These are phyloP conservation scores for Oryza officinalis DNA, from an alignment of 176 grass and related monocot genomes.

Conservation along the genomic window DNA sequence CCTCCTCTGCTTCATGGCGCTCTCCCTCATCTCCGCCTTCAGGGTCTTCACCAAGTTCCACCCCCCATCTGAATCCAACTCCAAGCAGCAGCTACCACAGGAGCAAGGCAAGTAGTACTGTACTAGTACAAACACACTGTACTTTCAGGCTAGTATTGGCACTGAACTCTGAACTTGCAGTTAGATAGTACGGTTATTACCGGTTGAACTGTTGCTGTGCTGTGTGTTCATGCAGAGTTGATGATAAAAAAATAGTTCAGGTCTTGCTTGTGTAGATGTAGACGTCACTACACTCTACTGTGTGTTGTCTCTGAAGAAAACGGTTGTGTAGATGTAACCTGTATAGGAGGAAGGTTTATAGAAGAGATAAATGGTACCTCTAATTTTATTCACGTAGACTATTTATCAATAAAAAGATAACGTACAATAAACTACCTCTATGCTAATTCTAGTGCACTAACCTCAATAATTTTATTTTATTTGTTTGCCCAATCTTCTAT, in stretches of 20 bases:
- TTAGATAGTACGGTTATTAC: neutral
- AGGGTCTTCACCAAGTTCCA: slow-evolving; percentile 67
- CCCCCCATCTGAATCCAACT: slow-evolving; percentile 10
- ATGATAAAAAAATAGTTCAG: neutral
- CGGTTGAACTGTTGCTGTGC: neutral
- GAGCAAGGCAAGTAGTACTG: slow-evolving; percentile 30
- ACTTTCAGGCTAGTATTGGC: neutral
- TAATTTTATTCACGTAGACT: too few species aligned
- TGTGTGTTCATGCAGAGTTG: neutral
- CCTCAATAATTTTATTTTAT: too few species aligned
- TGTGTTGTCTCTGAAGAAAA: neutral
- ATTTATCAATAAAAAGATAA: too few species aligned
- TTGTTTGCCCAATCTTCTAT: too few species aligned
- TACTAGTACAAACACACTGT: neutral
- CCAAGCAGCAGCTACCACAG: neutral
- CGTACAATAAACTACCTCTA: too few species aligned
- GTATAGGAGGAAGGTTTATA: too few species aligned
- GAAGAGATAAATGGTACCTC: too few species aligned
- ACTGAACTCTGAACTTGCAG: neutral
- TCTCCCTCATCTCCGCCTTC: slow-evolving; percentile 71
- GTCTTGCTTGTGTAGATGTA: neutral
- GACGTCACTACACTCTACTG: neutral
- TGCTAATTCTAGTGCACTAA: too few species aligned
- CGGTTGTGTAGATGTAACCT: neutral
- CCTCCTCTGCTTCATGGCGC: slow-evolving; percentile 68